A percentile compares a stretch with the other conserved stretches of the same genome.
phyloP scores from a whole-genome alignment of 352 stramenopile species.

The Phytophthora colocasiae region DNA sequence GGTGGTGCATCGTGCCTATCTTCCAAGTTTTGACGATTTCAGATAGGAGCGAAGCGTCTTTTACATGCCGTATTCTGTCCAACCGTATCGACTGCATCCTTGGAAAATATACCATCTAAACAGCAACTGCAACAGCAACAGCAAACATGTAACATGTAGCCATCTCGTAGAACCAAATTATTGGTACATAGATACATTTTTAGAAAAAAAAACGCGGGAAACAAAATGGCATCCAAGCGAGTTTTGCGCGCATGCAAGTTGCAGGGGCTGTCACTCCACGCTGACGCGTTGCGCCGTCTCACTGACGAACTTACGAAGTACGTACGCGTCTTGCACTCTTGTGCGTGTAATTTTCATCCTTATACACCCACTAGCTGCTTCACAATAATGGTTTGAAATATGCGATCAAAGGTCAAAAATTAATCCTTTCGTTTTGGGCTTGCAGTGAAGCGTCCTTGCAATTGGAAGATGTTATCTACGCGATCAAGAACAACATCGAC shows the following conservation, averaged over 20 bases:
- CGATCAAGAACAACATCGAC: slow-evolving; percentile 92
- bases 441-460: slow-evolving; percentile 73
- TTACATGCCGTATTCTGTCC: not conserved
- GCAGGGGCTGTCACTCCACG: slow-evolving; percentile 81
- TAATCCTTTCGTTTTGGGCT: slow-evolving; percentile 3
- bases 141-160: slow-evolving; percentile 12
- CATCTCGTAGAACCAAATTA: slow-evolving; percentile 18
- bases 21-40: slow-evolving; percentile 23
- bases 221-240: slow-evolving; percentile 75
- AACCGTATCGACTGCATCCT: slow-evolving; percentile 26
- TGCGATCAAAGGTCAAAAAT: not conserved
- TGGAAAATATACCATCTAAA: slow-evolving; percentile 9
- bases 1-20: slow-evolving; percentile 4
- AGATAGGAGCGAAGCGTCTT: not conserved
- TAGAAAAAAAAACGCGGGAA: slow-evolving; percentile 28
- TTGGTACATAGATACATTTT: slow-evolving; percentile 23
- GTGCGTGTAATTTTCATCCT: slow-evolving; percentile 9
- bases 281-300: slow-evolving; percentile 69
- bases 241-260: slow-evolving; percentile 88
- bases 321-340: slow-evolving; percentile 19
- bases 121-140: no score
- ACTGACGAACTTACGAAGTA: slow-evolving; percentile 74
- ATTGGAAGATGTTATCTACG: slow-evolving; percentile 85
- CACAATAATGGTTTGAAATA: slow-evolving; percentile 4
- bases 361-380: slow-evolving; percentile 4